These are phyloP conservation scores for Leccinellum albellum DNA, from an alignment of 768 basidiomycete species.

Conservation along the genomic window DNA sequence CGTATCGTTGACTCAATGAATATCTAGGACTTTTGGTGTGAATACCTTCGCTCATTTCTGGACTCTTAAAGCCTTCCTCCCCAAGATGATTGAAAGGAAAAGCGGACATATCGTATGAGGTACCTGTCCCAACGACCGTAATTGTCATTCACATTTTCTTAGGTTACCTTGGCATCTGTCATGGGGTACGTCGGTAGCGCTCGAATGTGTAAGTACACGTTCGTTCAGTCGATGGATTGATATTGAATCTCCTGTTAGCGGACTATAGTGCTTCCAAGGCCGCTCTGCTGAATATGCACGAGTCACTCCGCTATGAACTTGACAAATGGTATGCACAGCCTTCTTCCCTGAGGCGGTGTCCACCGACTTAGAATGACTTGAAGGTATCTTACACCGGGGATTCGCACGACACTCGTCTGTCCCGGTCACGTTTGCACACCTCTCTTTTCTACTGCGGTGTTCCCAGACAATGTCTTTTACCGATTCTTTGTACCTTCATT, in stretches of 20 bases:
- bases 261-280: slow-evolving; percentile 95
- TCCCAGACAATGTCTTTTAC: slow-evolving; percentile 49
- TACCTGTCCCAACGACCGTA: not conserved
- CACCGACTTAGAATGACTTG: not conserved
- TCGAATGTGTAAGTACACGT: slow-evolving; percentile 65
- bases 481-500: slow-evolving; percentile 77
- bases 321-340: slow-evolving; percentile 59
- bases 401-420: slow-evolving; percentile 85
- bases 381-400: slow-evolving; percentile 66
- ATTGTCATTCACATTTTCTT: slow-evolving; percentile 14
- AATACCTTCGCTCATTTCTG: slow-evolving; percentile 90
- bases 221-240: not conserved
- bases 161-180: slow-evolving; percentile 79
- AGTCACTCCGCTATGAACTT: slow-evolving; percentile 84
- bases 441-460: slow-evolving; percentile 61
- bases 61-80: slow-evolving; percentile 90
- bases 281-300: slow-evolving; percentile 75
- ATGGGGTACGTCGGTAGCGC: slow-evolving; percentile 68
- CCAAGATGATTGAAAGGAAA: slow-evolving; percentile 73
- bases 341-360: not conserved
- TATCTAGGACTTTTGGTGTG: slow-evolving; percentile 75
- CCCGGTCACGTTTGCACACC: slow-evolving; percentile 78
- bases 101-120: slow-evolving; percentile 79
- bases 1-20: not conserved
- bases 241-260: slow-evolving; percentile 40